Evolutionary conservation across 805 yeast species (phyloP).

Genomic region (Vanderwaltozyma yarrowii): DNA sequence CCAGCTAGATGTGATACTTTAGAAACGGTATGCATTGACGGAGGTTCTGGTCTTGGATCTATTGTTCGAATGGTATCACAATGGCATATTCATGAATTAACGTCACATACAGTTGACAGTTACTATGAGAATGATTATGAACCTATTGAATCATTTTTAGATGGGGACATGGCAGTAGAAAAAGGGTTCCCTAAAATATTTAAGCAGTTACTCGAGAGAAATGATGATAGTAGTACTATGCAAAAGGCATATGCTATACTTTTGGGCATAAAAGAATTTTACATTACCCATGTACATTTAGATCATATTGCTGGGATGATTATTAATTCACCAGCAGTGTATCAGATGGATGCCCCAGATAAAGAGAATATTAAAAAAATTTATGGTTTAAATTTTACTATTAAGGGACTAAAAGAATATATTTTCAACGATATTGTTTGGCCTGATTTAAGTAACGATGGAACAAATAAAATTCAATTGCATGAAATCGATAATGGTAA

Average conservation of each 20-base stretch:
- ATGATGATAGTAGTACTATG: constrained; percentile 18
- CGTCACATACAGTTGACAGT: constrained; percentile 5
- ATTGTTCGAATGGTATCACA: constrained; percentile 34
- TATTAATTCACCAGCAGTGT: constrained; percentile 52
- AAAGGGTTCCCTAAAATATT: constrained; percentile 14
- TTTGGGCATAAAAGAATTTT: constrained; percentile 32
- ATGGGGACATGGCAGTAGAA: constrained; percentile 2
- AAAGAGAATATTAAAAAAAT: constrained; percentile 29
- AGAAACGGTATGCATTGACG: constrained; percentile 56
- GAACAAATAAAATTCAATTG: constrained; percentile 18
- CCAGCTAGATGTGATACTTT: constrained; percentile 30
- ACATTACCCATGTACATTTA: constrained; percentile 74
- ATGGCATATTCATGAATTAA: constrained; percentile 2
- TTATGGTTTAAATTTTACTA: constrained; percentile 45
- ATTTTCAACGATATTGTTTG: constrained; percentile 69
- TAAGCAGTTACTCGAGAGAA: background rate
- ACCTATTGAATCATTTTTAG: constrained; percentile 12
- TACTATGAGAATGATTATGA: constrained; percentile 16
- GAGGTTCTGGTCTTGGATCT: constrained; percentile 62
- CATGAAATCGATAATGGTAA: constrained; percentile 4
- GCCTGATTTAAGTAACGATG: constrained; percentile 48
- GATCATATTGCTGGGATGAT: constrained; percentile 69
- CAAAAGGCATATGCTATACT: constrained; percentile 28
- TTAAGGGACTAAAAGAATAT: constrained; percentile 40
- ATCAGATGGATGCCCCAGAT: background rate